Conservation (phyloP, 352 stramenopile genomes). For the Globisporangium parvum region DNA sequence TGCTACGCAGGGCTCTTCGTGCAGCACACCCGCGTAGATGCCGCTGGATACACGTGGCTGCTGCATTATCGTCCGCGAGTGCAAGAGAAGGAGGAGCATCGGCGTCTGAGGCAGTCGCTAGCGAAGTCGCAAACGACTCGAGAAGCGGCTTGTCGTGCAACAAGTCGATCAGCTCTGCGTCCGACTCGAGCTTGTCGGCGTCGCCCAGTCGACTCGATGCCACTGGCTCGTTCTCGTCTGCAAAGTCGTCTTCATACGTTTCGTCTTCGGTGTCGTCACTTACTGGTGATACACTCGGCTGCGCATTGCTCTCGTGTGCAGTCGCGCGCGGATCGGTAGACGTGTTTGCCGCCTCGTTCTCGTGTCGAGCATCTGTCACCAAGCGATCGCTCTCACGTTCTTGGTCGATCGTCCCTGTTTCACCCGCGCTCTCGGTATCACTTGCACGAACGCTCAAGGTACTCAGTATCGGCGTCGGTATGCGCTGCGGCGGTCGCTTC, state of each 20-base stretch:
- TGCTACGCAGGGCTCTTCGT: not conserved
- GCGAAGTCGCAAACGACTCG: not conserved
- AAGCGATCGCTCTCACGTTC: too few species aligned
- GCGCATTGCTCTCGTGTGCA: not conserved
- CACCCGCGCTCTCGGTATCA: not conserved
- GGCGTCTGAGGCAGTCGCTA: not conserved
- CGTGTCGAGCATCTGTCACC: too few species aligned
- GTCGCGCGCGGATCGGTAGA: not conserved
- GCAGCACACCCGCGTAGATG: conserved; percentile 13
- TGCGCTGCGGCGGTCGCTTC: conserved; percentile 13
- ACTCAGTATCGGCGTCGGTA: conserved; percentile 1
- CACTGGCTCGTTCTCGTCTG: conserved; percentile 15
- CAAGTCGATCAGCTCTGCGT: conserved; percentile 41
- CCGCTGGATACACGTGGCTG: conserved; percentile 25
- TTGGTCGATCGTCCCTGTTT: not conserved
- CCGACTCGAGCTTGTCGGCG: conserved; percentile 17
- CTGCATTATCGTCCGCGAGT: not conserved
- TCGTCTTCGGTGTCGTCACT: conserved; percentile 11
- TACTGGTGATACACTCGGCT: not conserved
- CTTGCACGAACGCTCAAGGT: not conserved
- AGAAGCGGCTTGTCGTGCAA: conserved; percentile 17
- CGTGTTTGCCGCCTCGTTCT: not conserved
- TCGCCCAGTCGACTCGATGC: conserved; percentile 5
- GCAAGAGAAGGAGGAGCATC: not conserved
- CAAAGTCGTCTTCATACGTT: conserved; percentile 42